Evolutionary conservation across 768 basidiomycete genomes (phyloP).

Genomic region (Leccinum incarnatum): DNA sequence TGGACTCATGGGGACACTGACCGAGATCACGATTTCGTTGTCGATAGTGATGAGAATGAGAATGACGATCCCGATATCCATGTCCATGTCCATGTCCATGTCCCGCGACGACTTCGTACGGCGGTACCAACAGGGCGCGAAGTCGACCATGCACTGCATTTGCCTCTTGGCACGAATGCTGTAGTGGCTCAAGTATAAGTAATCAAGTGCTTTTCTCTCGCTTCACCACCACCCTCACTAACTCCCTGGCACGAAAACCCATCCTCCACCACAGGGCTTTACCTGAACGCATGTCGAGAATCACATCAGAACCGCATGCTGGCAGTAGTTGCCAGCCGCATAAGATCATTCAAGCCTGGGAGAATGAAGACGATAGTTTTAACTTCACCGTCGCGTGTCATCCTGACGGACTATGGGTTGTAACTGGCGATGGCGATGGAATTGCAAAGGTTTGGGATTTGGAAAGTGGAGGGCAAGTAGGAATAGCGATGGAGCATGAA

Average conservation of each 20-base stretch:
- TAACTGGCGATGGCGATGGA: not conserved
- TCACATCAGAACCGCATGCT: too few species aligned
- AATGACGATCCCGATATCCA: not conserved
- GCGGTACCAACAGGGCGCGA: not conserved
- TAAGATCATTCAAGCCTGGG: too few species aligned
- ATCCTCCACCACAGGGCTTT: too few species aligned
- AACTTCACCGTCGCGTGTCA: not conserved
- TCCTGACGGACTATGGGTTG: constrained; percentile 5
- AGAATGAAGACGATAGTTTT: too few species aligned
- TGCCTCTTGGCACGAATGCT: too few species aligned
- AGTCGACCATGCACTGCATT: too few species aligned
- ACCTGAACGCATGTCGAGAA: too few species aligned
- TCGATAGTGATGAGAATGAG: not conserved
- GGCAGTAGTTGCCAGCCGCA: too few species aligned
- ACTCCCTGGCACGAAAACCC: too few species aligned
- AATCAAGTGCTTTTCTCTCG: too few species aligned
- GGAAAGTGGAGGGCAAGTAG: constrained; percentile 6
- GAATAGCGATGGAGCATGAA: not conserved
- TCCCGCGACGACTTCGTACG: not conserved
- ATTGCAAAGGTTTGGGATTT: not conserved
- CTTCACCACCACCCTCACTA: too few species aligned
- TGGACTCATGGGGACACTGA: not conserved
- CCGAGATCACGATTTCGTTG: not conserved
- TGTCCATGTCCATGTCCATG: not conserved
- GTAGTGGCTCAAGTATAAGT: too few species aligned